phyloP scores from a whole-genome alignment of 805 yeast species.

The Kuraishia piskuri region DNA sequence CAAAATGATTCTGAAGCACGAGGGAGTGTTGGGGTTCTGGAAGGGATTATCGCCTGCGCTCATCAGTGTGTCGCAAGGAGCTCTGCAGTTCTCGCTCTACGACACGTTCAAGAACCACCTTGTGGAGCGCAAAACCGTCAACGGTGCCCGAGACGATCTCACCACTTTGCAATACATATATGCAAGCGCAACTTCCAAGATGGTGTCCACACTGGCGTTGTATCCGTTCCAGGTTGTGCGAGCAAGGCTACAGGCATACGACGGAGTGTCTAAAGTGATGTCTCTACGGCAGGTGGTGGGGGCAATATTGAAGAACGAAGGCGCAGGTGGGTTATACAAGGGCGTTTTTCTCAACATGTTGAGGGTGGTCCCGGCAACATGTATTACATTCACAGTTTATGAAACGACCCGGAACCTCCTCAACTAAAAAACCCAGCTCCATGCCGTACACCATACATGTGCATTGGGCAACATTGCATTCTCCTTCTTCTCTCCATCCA shows the following conservation, averaged over 20 bases:
- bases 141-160: constrained; percentile 18
- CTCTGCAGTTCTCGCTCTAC: constrained; percentile 79
- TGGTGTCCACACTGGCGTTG: constrained; percentile 53
- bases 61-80: constrained; percentile 82
- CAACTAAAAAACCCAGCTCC: not conserved
- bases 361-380: constrained; percentile 88
- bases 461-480: too few relatives aligned
- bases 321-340: constrained; percentile 66
- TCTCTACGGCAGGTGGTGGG: constrained; percentile 25
- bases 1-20: constrained; percentile 32
- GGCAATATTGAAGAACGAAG: constrained; percentile 39
- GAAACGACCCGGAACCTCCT: constrained; percentile 43
- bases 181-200: constrained; percentile 62
- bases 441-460: too few relatives aligned
- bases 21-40: constrained; percentile 70
- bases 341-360: constrained; percentile 74
- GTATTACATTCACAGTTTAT: constrained; percentile 81
- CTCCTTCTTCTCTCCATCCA: too few relatives aligned
- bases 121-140: constrained; percentile 8
- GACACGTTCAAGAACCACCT: constrained; percentile 56
- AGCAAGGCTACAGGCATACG: constrained; percentile 59
- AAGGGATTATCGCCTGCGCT: constrained; percentile 73
- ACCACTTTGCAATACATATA: constrained; percentile 50
- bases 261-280: constrained; percentile 14
- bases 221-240: constrained; percentile 83